Conservation (phyloP, 1,284 basidiomycete species). For the Moniliophthora roreri region DNA sequence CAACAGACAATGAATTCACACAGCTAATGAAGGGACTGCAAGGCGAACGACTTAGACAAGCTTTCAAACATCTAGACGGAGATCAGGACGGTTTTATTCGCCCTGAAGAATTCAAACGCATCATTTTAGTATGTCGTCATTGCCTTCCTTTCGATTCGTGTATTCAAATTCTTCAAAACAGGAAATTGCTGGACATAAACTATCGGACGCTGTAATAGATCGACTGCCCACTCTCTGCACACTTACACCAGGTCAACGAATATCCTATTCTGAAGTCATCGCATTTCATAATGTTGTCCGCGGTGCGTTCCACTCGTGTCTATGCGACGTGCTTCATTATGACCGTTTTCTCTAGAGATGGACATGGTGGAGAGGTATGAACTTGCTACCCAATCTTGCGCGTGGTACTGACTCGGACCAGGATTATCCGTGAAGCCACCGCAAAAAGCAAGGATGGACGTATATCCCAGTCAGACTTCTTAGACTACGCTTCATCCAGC, state of each 20-base stretch:
- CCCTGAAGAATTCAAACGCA: constrained; percentile 90
- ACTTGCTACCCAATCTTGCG: neutral
- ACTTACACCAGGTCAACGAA: constrained; percentile 82
- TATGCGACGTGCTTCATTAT: constrained; percentile 6
- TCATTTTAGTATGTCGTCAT: constrained; percentile 70
- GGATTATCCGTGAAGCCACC: constrained; percentile 83
- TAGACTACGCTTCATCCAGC: constrained; percentile 69
- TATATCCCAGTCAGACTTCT: constrained; percentile 82
- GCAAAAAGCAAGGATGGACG: constrained; percentile 91
- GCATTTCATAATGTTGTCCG: constrained; percentile 94
- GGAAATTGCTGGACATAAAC: constrained; percentile 94
- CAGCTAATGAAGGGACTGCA: constrained; percentile 96
- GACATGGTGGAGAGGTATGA: constrained; percentile 74
- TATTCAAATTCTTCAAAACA: constrained; percentile 27
- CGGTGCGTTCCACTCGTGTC: constrained; percentile 45
- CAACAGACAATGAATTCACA: constrained; percentile 88
- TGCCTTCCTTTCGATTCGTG: neutral
- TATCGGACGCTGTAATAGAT: constrained; percentile 89
- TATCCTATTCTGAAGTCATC: constrained; percentile 93
- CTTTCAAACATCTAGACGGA: constrained; percentile 86
- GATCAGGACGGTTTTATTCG: constrained; percentile 90
- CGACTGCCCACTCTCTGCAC: constrained; percentile 88
- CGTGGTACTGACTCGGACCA: constrained; percentile 27
- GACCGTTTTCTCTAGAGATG: constrained; percentile 64
- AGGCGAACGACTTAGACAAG: constrained; percentile 92